Evolutionary conservation across 257 asterid species (phyloP).

Genomic region (Thymus quinquecostatus): DNA sequence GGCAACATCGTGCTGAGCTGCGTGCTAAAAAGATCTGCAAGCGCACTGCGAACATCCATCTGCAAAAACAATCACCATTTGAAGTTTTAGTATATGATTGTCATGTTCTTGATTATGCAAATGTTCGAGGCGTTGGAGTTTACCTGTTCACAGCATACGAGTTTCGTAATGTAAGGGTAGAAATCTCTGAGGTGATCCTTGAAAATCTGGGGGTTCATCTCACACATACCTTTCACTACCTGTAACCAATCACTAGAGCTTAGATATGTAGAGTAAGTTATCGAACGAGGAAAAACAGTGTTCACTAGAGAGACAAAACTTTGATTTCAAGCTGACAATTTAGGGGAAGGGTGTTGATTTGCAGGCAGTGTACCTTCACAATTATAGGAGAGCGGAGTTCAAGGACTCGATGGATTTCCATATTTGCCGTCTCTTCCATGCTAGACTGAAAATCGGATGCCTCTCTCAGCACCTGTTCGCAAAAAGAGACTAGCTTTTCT

Average conservation of each 20-base stretch:
- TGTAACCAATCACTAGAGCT: constrained; percentile 42
- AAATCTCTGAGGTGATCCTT: constrained; percentile 78
- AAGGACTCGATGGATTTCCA: constrained; percentile 83
- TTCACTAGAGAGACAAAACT: neutral
- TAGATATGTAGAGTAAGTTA: neutral
- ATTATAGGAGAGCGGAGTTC: constrained; percentile 90
- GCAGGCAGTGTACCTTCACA: constrained; percentile 67
- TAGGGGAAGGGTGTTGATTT: neutral
- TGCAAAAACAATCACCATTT: constrained; percentile 29
- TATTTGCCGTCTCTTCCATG: constrained; percentile 68
- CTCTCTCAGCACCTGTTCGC: constrained; percentile 84
- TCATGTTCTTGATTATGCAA: constrained; percentile 5
- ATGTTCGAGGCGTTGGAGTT: constrained; percentile 12
- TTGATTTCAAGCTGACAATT: neutral
- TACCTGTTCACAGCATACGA: constrained; percentile 97
- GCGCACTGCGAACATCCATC: constrained; percentile 94
- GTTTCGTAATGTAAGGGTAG: constrained; percentile 87
- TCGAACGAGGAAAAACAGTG: neutral
- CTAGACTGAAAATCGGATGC: constrained; percentile 90
- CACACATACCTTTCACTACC: constrained; percentile 87
- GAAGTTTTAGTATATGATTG: neutral
- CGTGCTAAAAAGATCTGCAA: constrained; percentile 77
- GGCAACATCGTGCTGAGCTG: constrained; percentile 70
- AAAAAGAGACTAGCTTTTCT: constrained; percentile 81
- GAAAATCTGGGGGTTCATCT: constrained; percentile 79